A percentile compares a stretch with the other conserved stretches of the same genome.
These are phyloP conservation scores for Fomitopsis serialis DNA, from an alignment of 768 basidiomycete species.

Conservation along the genomic window DNA sequence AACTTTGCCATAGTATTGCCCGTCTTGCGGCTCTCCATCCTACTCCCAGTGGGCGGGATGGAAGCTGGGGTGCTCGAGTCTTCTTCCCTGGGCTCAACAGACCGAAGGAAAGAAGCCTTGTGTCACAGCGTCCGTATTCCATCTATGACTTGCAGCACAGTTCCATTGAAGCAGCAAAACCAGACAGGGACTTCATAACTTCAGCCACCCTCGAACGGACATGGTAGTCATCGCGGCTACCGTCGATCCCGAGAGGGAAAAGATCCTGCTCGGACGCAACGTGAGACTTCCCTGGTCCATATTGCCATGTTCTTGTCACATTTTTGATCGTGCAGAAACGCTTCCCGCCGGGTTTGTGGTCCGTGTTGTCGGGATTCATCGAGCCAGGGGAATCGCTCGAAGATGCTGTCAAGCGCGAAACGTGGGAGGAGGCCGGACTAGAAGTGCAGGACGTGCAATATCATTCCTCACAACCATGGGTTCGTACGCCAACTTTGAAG, in stretches of 20 bases:
- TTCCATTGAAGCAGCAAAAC: neutral
- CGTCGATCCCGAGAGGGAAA: slow-evolving; percentile 73
- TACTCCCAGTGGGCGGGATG: slow-evolving; percentile 94
- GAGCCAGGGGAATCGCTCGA: slow-evolving; percentile 95
- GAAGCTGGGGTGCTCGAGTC: slow-evolving; percentile 79
- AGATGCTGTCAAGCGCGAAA: slow-evolving; percentile 86
- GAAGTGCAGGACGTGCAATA: slow-evolving; percentile 78
- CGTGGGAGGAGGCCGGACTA: slow-evolving; percentile 97
- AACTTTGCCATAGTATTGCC: slow-evolving; percentile 66
- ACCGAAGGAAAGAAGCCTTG: slow-evolving; percentile 54
- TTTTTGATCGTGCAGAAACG: slow-evolving; percentile 39
- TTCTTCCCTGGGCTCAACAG: slow-evolving; percentile 72
- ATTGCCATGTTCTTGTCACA: neutral
- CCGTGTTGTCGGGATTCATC: slow-evolving; percentile 88
- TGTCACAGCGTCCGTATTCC: slow-evolving; percentile 50
- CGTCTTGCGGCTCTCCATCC: slow-evolving; percentile 75
- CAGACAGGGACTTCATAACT: slow-evolving; percentile 86
- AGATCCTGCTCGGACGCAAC: slow-evolving; percentile 82
- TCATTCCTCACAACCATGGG: slow-evolving; percentile 87
- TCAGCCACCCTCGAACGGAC: slow-evolving; percentile 75
- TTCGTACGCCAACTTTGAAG: slow-evolving; percentile 24
- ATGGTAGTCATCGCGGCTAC: slow-evolving; percentile 90
- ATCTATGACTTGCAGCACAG: neutral
- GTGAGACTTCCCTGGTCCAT: slow-evolving; percentile 36
- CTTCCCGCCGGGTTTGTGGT: slow-evolving; percentile 64